Evolutionary conservation across 345 rosid species (phyloP).

Genomic region (Boechera retrofracta): DNA sequence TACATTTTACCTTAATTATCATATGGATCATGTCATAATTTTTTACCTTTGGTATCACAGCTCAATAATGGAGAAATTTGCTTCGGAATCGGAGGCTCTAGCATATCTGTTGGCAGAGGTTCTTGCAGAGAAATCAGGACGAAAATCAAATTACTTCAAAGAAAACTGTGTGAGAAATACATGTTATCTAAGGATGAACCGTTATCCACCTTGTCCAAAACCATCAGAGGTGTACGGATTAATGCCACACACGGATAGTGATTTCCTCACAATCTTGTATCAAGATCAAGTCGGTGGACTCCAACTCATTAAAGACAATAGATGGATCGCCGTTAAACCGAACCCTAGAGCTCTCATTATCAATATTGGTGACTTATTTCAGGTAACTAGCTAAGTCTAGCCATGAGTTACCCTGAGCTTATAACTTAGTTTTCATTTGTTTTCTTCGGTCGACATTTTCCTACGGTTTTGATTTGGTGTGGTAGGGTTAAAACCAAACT

Average conservation of each 20-base stretch:
- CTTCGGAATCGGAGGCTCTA: conserved; percentile 60
- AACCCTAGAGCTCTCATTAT: conserved; percentile 77
- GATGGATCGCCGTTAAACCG: conserved; percentile 89
- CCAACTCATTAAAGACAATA: conserved; percentile 77
- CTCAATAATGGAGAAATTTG: conserved; percentile 70
- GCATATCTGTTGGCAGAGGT: conserved; percentile 68
- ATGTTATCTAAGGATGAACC: conserved; percentile 84
- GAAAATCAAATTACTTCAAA: conserved; percentile 56
- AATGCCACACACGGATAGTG: conserved; percentile 96
- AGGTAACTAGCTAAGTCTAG: conserved; percentile 50
- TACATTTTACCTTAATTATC: not conserved
- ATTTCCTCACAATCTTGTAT: conserved; percentile 85
- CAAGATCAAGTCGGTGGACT: conserved; percentile 95
- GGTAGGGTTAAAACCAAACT: too few species aligned
- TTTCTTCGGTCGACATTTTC: too few species aligned
- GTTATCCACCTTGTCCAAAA: conserved; percentile 82
- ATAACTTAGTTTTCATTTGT: not conserved
- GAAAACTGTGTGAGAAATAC: conserved; percentile 74
- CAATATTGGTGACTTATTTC: conserved; percentile 93
- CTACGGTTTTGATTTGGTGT: too few species aligned
- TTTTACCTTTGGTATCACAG: conserved; percentile 43
- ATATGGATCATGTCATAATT: not conserved
- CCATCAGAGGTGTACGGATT: conserved; percentile 64
- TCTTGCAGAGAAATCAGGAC: conserved; percentile 67
- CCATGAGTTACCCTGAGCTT: not conserved